Conservation (phyloP, 192 early-diverging fungal genomes). For the Neocallimastix lanati region DNA sequence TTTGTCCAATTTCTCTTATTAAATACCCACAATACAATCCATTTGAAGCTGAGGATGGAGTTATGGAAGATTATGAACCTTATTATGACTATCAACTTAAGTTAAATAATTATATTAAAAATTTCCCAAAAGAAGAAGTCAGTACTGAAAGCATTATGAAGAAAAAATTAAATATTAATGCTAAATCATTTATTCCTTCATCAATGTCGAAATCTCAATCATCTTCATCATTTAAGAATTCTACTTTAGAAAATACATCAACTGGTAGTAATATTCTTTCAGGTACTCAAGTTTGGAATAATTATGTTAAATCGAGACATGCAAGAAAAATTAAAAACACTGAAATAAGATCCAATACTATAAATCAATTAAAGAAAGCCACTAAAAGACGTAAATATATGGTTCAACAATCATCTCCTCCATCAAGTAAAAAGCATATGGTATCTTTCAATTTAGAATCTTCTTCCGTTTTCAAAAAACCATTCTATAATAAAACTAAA, state of each 20-base stretch:
- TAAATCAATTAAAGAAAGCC: not conserved
- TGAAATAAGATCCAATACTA: not conserved
- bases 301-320: not conserved
- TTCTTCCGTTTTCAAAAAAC: too few species aligned
- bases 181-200: not conserved
- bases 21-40: not conserved
- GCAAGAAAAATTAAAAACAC: not conserved
- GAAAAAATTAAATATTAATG: not conserved
- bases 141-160: not conserved
- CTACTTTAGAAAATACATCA: too few species aligned
- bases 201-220: not conserved
- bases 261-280: not conserved
- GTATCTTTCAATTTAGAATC: not conserved
- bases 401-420: not conserved
- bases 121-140: not conserved
- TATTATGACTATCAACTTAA: not conserved
- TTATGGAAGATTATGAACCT: not conserved
- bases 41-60: not conserved
- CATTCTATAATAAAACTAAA: too few species aligned
- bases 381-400: not conserved
- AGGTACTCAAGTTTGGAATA: not conserved
- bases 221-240: not conserved
- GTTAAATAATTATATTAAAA: not conserved
- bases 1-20: not conserved
- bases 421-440: not conserved